Evolutionary conservation across 108 stramenopile genomes (phyloP), one percentile per base, ranked within the genome.

Genomic region (Pseudonitzschia multistriata): DNA sequence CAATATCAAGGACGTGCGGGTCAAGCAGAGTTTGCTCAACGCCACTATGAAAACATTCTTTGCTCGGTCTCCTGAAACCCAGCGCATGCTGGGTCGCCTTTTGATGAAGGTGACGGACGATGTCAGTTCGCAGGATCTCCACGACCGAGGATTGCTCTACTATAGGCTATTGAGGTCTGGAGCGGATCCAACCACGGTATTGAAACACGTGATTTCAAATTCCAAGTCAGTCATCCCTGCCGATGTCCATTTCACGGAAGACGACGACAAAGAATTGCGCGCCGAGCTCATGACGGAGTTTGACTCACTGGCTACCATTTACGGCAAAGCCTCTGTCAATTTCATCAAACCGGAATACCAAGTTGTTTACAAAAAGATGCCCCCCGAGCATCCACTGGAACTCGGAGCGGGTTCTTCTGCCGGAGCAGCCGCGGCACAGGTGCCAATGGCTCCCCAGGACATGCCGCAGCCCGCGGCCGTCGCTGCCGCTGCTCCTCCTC

Each of bases 81-180:
- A 97, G 67, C 73, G 73, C 3, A 98, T 98, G 97, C 85, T 99
- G 25, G 98, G 97, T 21, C 81, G 95, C 17, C 90, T 98, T 13
- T 81, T 99, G 62, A 78, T 81, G 42, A 82, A 90, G 49, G 97
- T 95, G 3, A 95, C 93, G 15, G 88, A 97, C 66, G 99, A 98
- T 71, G 87, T 87, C 11, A 82, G 91, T 17, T 87, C 83, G 22
- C 96, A 97, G 49, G 97, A 99, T 82, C 78, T 98, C 59, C 98
- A 98, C 72, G 99, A 99, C 81, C 88, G 97, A 31, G 99, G 97
- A 3, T 77, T 99, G 47, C 77, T 98, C 65, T 99, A 98, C 85
- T 98, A 98, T 76, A 90, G 99, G 0, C 74, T 99, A 37, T 80
- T 99, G 31, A 71, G 79, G 67, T 85, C 84, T 24, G 87, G 81